Evolutionary conservation across 2,329 filamentous ascomycete species (phyloP).

Genomic region (Fusarium sp.): DNA sequence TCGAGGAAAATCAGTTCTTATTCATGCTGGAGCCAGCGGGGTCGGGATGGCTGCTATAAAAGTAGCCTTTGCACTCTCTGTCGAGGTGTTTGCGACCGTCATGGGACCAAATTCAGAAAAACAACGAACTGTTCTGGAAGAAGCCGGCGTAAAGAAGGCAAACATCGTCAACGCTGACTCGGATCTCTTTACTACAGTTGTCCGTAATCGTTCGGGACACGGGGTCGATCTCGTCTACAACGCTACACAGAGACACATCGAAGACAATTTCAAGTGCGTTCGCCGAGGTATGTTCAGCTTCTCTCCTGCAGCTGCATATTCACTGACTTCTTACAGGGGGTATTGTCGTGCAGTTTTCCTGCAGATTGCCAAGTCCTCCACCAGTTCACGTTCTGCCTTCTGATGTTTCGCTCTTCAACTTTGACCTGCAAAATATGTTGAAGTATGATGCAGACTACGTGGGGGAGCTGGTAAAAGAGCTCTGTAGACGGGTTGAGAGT

Average conservation of each 20-base stretch:
- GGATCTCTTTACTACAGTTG: slow-evolving; percentile 47
- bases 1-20: slow-evolving; percentile 50
- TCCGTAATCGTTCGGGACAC: slow-evolving; percentile 48
- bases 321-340: slow-evolving; percentile 45
- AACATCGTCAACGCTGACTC: slow-evolving; percentile 53
- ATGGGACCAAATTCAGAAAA: slow-evolving; percentile 38
- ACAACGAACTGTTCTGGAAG: slow-evolving; percentile 52
- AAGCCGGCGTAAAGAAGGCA: slow-evolving; percentile 48
- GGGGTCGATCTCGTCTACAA: slow-evolving; percentile 60
- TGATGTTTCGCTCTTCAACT: slow-evolving; percentile 46
- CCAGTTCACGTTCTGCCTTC: slow-evolving; percentile 16
- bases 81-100: slow-evolving; percentile 57
- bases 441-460: slow-evolving; percentile 48
- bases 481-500: slow-evolving; percentile 14
- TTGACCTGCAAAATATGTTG: slow-evolving; percentile 49
- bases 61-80: slow-evolving; percentile 51
- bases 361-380: slow-evolving; percentile 34
- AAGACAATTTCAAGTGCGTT: slow-evolving; percentile 49
- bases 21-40: slow-evolving; percentile 57
- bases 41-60: slow-evolving; percentile 57
- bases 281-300: slow-evolving; percentile 48
- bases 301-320: neutral
- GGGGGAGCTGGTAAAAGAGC: slow-evolving; percentile 42
- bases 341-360: slow-evolving; percentile 47
- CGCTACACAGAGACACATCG: slow-evolving; percentile 51